Conservation (phyloP, 805 yeast species). For the Saturnispora silvae region DNA sequence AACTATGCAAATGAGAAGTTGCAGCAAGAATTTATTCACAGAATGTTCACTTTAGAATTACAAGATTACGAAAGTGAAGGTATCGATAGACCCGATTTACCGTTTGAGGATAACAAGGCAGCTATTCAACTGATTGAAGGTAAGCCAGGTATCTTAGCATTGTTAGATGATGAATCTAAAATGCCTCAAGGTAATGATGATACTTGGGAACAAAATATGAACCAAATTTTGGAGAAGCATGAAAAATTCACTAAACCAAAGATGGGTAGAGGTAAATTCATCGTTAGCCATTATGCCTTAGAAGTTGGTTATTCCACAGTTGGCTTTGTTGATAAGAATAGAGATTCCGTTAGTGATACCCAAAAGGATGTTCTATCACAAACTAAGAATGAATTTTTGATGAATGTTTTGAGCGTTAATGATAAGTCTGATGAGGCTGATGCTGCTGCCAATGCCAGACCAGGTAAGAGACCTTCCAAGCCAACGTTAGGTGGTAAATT, state of each 20-base stretch:
- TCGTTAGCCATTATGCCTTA: constrained; percentile 88
- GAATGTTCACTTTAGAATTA: constrained; percentile 93
- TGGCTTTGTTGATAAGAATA: constrained; percentile 92
- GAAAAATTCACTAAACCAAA: constrained; percentile 85
- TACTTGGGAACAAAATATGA: constrained; percentile 84
- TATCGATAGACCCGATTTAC: constrained; percentile 94
- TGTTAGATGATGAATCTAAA: constrained; percentile 91
- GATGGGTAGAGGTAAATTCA: constrained; percentile 83
- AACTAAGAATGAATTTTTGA: constrained; percentile 56
- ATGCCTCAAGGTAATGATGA: constrained; percentile 90
- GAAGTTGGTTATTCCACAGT: constrained; percentile 88
- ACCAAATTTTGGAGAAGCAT: constrained; percentile 69
- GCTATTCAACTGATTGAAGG: constrained; percentile 88
- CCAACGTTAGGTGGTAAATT: constrained; percentile 94
- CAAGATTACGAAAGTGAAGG: constrained; percentile 88
- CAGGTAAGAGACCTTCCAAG: constrained; percentile 41
- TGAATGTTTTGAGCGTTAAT: constrained; percentile 51
- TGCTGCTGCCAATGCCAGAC: constrained; percentile 15
- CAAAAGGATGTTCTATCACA: constrained; percentile 74
- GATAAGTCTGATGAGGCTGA: constrained; percentile 32
- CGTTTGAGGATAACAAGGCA: constrained; percentile 93
- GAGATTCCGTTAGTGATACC: constrained; percentile 96
- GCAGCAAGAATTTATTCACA: constrained; percentile 96
- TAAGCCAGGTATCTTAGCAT: constrained; percentile 74
- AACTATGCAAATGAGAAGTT: constrained; percentile 94